A percentile compares a stretch with the other conserved stretches of the same genome.
These are phyloP conservation scores for Agrocybe praecox DNA, from an alignment of 768 basidiomycete species.

Conservation along the genomic window DNA sequence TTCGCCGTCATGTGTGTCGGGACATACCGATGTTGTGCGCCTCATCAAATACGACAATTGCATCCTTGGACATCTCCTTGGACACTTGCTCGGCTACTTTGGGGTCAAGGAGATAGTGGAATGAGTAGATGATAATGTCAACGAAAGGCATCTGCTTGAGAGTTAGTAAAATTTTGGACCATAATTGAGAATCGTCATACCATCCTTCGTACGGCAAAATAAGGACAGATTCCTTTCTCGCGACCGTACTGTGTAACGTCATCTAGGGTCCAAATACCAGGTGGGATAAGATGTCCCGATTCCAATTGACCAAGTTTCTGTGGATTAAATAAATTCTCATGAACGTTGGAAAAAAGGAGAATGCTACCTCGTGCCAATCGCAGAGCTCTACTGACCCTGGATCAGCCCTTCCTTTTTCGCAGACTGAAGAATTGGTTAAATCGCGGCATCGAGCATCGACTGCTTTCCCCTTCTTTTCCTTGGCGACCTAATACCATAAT, in stretches of 20 bases:
- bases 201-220: constrained; percentile 96
- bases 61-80: constrained; percentile 95
- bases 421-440: constrained; percentile 81
- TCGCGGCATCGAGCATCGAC: constrained; percentile 98
- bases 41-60: constrained; percentile 98
- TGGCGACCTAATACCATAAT: constrained; percentile 72
- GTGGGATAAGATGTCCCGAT: constrained; percentile 77
- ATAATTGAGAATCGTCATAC: constrained; percentile 39
- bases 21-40: constrained; percentile 94
- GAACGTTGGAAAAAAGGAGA: constrained; percentile 15
- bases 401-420: constrained; percentile 81
- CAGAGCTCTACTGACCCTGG: constrained; percentile 93
- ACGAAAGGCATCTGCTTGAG: constrained; percentile 87
- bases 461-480: constrained; percentile 97
- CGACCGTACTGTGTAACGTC: constrained; percentile 90
- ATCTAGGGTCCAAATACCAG: constrained; percentile 92
- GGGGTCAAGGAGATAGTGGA: constrained; percentile 97
- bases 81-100: constrained; percentile 99
- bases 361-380: constrained; percentile 88
- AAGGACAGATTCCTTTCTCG: constrained; percentile 87
- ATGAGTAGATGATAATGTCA: constrained; percentile 97
- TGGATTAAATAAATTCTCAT: constrained; percentile 6
- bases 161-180: not conserved
- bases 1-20: not conserved
- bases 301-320: constrained; percentile 86